These are phyloP conservation scores for Ceratobasidium sp. DNA, from an alignment of 1,284 basidiomycete genomes.

Conservation along the genomic window DNA sequence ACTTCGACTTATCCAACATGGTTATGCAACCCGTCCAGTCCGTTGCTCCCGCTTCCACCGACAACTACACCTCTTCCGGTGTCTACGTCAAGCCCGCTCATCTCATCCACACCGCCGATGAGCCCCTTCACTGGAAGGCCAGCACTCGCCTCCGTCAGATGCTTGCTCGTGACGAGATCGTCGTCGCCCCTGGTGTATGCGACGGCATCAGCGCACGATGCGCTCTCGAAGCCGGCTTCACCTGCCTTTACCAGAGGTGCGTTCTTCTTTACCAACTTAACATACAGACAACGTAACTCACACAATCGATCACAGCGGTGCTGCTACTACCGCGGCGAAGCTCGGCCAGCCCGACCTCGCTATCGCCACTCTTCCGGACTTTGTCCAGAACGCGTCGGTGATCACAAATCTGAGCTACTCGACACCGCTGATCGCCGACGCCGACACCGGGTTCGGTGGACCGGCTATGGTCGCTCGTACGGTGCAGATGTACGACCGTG, in stretches of 20 bases:
- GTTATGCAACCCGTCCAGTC: constrained; percentile 30
- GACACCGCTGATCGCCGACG: constrained; percentile 72
- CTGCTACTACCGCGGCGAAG: constrained; percentile 77
- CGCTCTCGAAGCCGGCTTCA: constrained; percentile 77
- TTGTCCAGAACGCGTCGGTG: constrained; percentile 68
- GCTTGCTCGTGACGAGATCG: constrained; percentile 77
- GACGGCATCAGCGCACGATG: constrained; percentile 78
- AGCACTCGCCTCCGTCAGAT: constrained; percentile 76
- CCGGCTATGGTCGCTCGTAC: constrained; percentile 80
- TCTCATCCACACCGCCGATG: constrained; percentile 32
- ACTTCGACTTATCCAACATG: not conserved
- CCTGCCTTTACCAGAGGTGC: constrained; percentile 73
- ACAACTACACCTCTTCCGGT: not conserved
- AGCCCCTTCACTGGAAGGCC: constrained; percentile 67
- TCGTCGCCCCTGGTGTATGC: constrained; percentile 69
- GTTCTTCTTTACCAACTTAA: not conserved
- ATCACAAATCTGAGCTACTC: constrained; percentile 60
- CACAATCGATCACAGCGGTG: constrained; percentile 56
- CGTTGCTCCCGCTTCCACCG: not conserved
- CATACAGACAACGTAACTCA: not conserved
- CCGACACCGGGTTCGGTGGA: constrained; percentile 83
- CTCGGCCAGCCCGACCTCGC: constrained; percentile 81
- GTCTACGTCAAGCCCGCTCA: constrained; percentile 24
- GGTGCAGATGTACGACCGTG: constrained; percentile 71
- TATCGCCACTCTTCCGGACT: constrained; percentile 80